Conservation (phyloP, 768 basidiomycete species). For the Amanita rimosa region DNA sequence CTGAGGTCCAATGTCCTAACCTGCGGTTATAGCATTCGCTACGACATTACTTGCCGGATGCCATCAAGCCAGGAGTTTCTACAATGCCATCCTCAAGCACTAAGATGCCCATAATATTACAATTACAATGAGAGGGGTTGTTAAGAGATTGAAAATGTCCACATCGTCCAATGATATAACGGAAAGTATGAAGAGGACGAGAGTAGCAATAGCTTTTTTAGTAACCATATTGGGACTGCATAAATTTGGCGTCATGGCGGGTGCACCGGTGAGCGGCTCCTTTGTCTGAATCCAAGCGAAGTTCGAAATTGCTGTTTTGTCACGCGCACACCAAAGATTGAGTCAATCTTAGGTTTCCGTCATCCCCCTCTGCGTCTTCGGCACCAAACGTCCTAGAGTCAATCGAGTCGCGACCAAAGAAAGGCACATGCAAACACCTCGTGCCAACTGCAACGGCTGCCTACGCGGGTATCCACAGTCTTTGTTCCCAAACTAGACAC, state of each 20-base stretch:
- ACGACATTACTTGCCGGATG: no score
- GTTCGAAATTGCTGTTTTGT: no score
- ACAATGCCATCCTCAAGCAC: slow-evolving; percentile 24
- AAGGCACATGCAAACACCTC: slow-evolving; percentile 1
- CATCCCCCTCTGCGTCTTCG: background rate
- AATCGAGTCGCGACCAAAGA: background rate
- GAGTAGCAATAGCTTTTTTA: slow-evolving; percentile 33
- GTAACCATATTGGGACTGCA: slow-evolving; percentile 25
- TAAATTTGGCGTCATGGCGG: background rate
- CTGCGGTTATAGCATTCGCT: no score
- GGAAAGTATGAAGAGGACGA: slow-evolving; percentile 42
- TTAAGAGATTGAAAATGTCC: slow-evolving; percentile 34
- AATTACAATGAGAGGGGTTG: slow-evolving; percentile 42
- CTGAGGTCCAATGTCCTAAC: no score
- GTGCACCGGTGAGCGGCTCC: no score
- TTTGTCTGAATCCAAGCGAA: no score
- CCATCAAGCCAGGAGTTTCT: no score
- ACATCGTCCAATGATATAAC: slow-evolving; percentile 27
- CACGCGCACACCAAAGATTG: no score
- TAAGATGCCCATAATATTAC: slow-evolving; percentile 43
- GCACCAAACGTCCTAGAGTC: background rate
- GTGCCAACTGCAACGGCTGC: slow-evolving; percentile 12
- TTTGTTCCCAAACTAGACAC: slow-evolving; percentile 47
- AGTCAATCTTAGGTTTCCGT: no score
- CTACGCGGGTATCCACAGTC: slow-evolving; percentile 33